Conservation (phyloP, 768 basidiomycete genomes). For the Mycena rosella region DNA sequence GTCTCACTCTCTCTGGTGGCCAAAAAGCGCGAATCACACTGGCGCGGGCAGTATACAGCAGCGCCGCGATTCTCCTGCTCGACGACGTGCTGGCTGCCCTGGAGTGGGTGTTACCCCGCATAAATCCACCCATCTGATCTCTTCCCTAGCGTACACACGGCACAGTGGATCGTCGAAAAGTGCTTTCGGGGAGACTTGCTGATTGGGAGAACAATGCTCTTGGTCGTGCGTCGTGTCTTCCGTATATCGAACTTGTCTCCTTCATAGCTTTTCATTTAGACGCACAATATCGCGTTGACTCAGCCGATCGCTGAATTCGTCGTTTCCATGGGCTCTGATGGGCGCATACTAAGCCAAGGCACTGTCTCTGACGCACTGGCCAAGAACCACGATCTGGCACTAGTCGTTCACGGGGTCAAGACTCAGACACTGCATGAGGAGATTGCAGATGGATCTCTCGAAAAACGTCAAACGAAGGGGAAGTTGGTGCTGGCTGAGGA, state of each 20-base stretch:
- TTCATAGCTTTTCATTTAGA: conserved; percentile 43
- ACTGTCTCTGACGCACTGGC: conserved; percentile 61
- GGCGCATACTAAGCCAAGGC: conserved; percentile 62
- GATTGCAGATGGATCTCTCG: conserved; percentile 33
- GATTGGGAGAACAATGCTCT: conserved; percentile 82
- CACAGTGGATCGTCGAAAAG: conserved; percentile 82
- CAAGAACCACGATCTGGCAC: conserved; percentile 51
- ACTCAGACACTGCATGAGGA: conserved; percentile 41
- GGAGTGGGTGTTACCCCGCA: conserved; percentile 45
- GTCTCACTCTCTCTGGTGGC: conserved; percentile 68
- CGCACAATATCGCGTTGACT: conserved; percentile 65
- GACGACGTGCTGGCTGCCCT: conserved; percentile 80
- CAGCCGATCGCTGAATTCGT: conserved; percentile 67
- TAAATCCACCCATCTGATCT: neutral
- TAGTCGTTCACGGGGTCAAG: conserved; percentile 42
- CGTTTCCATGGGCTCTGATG: conserved; percentile 68
- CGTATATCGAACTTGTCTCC: neutral
- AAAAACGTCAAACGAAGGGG: conserved; percentile 44
- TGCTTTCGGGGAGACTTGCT: conserved; percentile 86
- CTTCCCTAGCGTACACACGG: conserved; percentile 69
- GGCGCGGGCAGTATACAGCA: conserved; percentile 60
- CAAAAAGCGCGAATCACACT: conserved; percentile 66
- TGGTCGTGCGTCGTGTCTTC: conserved; percentile 65
- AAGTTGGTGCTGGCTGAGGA: conserved; percentile 64
- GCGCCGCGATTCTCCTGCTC: conserved; percentile 75